Evolutionary conservation across 305 asterid genomes (phyloP).

Genomic region (Ilex paraguariensis): DNA sequence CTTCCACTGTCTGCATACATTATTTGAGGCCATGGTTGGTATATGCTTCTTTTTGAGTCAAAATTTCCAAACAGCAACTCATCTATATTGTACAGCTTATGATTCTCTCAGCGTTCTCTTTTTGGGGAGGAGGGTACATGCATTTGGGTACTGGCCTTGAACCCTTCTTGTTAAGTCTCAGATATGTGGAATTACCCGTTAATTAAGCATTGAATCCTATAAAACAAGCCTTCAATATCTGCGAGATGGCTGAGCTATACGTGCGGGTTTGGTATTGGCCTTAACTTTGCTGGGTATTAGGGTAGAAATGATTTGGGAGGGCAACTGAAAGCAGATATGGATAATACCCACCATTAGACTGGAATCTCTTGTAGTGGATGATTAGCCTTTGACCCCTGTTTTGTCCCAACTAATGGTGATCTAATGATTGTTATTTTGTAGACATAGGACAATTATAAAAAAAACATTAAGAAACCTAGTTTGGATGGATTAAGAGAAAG

Average conservation of each 20-base stretch:
- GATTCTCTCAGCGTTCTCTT: not conserved
- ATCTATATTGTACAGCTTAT: too few species aligned
- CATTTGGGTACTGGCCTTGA: not conserved
- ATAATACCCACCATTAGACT: constrained; percentile 5
- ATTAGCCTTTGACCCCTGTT: constrained; percentile 6
- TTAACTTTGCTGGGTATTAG: too few species aligned
- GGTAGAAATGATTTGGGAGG: not conserved
- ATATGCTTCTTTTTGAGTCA: not conserved
- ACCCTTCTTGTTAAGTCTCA: not conserved
- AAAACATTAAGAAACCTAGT: not conserved
- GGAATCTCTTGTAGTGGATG: constrained; percentile 1
- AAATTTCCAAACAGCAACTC: too few species aligned
- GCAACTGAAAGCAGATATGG: not conserved
- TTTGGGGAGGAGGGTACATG: not conserved
- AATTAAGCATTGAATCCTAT: too few species aligned
- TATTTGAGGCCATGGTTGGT: constrained; percentile 11
- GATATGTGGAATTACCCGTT: too few species aligned
- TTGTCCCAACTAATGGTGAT: constrained; percentile 5
- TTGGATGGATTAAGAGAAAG: constrained; percentile 2
- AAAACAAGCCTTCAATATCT: too few species aligned
- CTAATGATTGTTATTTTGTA: constrained; percentile 1
- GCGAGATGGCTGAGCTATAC: too few species aligned
- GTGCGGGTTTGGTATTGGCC: not conserved
- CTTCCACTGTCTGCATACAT: constrained; percentile 2
- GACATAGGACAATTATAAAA: not conserved